Evolutionary conservation across 73 alveolate species (phyloP).

Genomic region (Tetrahymena thermophila): DNA sequence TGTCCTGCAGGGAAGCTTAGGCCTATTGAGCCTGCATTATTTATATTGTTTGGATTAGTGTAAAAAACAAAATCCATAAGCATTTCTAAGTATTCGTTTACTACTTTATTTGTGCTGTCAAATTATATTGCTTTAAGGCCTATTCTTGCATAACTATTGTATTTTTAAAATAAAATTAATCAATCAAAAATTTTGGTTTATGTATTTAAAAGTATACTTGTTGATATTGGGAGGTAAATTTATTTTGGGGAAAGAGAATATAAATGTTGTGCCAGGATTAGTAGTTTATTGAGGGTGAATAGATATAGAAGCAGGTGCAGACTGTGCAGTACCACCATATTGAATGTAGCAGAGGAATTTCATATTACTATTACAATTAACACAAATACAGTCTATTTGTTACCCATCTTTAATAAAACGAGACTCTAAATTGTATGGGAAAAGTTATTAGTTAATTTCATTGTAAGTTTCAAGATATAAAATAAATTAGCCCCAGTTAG

Average conservation of each 20-base stretch:
- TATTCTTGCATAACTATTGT: slow-evolving; percentile 4
- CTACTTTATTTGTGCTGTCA: background rate
- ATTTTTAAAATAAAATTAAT: background rate
- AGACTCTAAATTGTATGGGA: background rate
- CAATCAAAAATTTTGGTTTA: too few species aligned
- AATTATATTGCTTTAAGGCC: slow-evolving; percentile 14
- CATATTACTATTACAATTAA: background rate
- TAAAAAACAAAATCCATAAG: background rate
- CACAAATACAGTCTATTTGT: slow-evolving; percentile 24
- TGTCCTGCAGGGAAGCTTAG: background rate
- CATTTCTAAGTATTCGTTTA: slow-evolving; percentile 4
- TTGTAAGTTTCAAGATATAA: background rate
- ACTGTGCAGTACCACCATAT: slow-evolving; percentile 10
- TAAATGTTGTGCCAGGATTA: background rate
- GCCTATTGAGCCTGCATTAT: background rate
- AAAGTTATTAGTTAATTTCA: background rate
- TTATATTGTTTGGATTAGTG: slow-evolving; percentile 16
- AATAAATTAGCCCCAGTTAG: background rate
- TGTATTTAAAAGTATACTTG: background rate
- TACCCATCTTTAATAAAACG: slow-evolving; percentile 4
- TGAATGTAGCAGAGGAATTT: slow-evolving; percentile 2
- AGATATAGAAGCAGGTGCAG: slow-evolving; percentile 17
- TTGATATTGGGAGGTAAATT: slow-evolving; percentile 2
- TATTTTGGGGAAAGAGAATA: slow-evolving; percentile 15
- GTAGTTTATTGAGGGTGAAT: slow-evolving; percentile 7